A percentile compares a stretch with the other conserved stretches of the same genome.
These are phyloP conservation scores for Colletotrichum shisoi DNA, from an alignment of 2,329 filamentous ascomycete genomes.

Conservation along the genomic window DNA sequence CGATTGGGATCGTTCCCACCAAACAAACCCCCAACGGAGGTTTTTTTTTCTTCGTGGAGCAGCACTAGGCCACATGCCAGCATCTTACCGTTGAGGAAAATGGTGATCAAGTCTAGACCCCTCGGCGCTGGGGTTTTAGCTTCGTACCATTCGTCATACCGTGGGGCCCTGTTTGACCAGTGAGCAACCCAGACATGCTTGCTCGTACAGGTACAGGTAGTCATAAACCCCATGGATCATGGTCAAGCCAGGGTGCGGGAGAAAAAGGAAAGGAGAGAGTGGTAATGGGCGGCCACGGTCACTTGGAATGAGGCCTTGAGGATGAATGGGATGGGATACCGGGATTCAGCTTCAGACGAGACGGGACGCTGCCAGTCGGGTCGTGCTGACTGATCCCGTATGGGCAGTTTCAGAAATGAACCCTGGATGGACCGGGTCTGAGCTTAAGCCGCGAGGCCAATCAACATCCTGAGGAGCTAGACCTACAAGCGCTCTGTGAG, in stretches of 20 bases:
- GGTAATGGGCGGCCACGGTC: constrained; percentile 2
- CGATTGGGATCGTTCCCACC: constrained; percentile 28
- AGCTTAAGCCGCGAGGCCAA: constrained; percentile 47
- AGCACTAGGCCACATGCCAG: constrained; percentile 11
- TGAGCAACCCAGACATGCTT: constrained; percentile 12
- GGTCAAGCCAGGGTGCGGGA: constrained; percentile 12
- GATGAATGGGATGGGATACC: too few species aligned
- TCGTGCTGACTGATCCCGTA: constrained; percentile 33
- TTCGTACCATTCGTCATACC: constrained; percentile 28
- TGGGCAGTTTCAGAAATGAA: constrained; percentile 42
- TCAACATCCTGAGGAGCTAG: constrained; percentile 45
- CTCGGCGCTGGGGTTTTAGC: constrained; percentile 14
- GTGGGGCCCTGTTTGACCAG: constrained; percentile 25
- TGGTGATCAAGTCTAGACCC: constrained; percentile 22
- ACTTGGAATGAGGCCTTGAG: constrained; percentile 11
- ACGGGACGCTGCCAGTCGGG: constrained; percentile 25
- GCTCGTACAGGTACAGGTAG: too few species aligned
- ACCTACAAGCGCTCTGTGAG: constrained; percentile 44
- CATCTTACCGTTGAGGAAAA: constrained; percentile 23
- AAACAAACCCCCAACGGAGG: constrained; percentile 34
- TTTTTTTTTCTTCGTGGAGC: constrained; percentile 28
- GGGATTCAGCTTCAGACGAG: not conserved
- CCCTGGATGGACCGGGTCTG: constrained; percentile 48
- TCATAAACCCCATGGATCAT: constrained; percentile 6
- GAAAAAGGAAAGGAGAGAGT: not conserved